Evolutionary conservation across 2,329 filamentous ascomycete species (phyloP).

Genomic region (Pyricularia grisea): DNA sequence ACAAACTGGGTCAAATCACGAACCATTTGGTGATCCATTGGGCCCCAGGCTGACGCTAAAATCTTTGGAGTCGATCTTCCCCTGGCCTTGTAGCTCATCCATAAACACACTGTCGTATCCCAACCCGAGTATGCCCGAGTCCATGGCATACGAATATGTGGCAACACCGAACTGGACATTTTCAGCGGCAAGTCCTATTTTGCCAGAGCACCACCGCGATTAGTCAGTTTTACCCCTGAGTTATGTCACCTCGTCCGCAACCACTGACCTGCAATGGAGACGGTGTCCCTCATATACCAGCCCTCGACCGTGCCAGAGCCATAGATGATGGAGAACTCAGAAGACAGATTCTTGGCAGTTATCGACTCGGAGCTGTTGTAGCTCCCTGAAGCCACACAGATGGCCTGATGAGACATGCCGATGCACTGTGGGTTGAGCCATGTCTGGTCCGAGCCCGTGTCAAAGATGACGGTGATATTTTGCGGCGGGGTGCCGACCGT

Average conservation of each 20-base stretch:
- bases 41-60: conserved; percentile 4
- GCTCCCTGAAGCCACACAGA: conserved; percentile 9
- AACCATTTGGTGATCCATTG: neutral
- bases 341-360: conserved; percentile 8
- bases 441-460: conserved; percentile 32
- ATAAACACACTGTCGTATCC: conserved; percentile 5
- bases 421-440: conserved; percentile 23
- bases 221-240: neutral
- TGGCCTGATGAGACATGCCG: conserved; percentile 7
- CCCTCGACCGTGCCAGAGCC: conserved; percentile 11
- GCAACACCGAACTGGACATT: conserved; percentile 6
- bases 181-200: neutral
- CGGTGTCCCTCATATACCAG: conserved; percentile 9
- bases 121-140: conserved; percentile 3
- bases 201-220: too few species aligned
- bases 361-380: conserved; percentile 11
- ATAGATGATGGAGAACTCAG: conserved; percentile 10
- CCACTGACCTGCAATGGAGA: conserved; percentile 9
- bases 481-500: conserved; percentile 26
- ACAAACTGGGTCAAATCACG: neutral
- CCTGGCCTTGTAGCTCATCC: conserved; percentile 5
- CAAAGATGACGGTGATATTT: conserved; percentile 25
- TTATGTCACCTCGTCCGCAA: neutral
- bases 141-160: neutral
- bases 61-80: conserved; percentile 2